phyloP scores from a whole-genome alignment of 2,329 filamentous ascomycete species.

The Hawksworthiomyces lignivorus region DNA sequence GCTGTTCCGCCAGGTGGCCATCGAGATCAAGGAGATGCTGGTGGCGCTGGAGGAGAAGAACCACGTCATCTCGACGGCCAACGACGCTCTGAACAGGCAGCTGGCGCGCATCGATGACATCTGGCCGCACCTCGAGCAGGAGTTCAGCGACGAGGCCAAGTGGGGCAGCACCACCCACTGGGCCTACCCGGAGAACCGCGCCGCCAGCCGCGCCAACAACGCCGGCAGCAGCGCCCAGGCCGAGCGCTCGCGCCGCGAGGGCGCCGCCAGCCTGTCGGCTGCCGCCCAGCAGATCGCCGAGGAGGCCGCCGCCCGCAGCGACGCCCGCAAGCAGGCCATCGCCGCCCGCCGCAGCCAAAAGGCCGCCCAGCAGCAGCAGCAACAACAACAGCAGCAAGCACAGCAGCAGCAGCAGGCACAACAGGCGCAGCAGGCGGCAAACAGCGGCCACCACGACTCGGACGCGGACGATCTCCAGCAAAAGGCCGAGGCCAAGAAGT shows the following conservation, averaged over 20 bases:
- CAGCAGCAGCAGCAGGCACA: conserved; percentile 3
- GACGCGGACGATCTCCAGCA: conserved; percentile 66
- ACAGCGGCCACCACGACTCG: conserved; percentile 47
- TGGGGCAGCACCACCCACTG: conserved; percentile 88
- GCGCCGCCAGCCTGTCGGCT: conserved; percentile 68
- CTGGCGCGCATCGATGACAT: conserved; percentile 77
- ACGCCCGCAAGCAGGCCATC: conserved; percentile 75
- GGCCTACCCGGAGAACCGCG: conserved; percentile 85
- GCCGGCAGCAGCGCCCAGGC: conserved; percentile 52
- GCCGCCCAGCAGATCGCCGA: conserved; percentile 71
- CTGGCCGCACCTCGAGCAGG: conserved; percentile 75
- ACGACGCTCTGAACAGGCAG: conserved; percentile 80
- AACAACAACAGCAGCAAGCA: conserved; percentile 5
- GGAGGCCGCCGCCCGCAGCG: conserved; percentile 76
- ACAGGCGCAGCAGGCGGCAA: no score
- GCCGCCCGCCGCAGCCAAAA: conserved; percentile 66
- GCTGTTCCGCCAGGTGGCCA: conserved; percentile 69
- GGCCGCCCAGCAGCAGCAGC: conserved; percentile 16
- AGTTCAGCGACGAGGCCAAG: conserved; percentile 92
- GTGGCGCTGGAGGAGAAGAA: conserved; percentile 95
- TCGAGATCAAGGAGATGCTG: conserved; percentile 75
- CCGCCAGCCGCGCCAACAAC: conserved; percentile 43
- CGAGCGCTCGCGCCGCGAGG: conserved; percentile 71
- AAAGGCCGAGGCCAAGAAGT: conserved; percentile 54
- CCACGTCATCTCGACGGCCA: conserved; percentile 87